Evolutionary conservation across 1,284 basidiomycete species (phyloP), one percentile per base, ranked within the genome.

Genomic region (Irpex lacteus): DNA sequence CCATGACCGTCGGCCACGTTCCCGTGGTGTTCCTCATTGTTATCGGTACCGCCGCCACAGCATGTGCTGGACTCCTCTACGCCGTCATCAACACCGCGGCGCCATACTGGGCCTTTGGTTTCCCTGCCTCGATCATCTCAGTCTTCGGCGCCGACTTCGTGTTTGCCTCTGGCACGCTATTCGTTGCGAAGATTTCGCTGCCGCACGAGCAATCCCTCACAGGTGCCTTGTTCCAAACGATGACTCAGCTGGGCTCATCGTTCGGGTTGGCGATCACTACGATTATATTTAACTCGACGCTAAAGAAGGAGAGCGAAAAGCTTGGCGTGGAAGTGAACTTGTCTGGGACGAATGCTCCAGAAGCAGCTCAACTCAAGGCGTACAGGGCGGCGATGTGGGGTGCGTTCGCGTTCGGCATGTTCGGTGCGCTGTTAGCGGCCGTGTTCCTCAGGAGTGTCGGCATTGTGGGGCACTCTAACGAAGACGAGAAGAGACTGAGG

Each of bases 61-160:
- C 82, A 0, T 68, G 81, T 15, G 89, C 90, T 0, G 86, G 85
- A 63, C 76, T 95, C 37, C 78, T 95, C 3, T 91, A 95, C 67
- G 91, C 92, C 0, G 71, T 92, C 4, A 88, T 94, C 64, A 71
- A 85, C 13, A 82, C 87, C 0, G 66, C 78, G 2, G 81, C 81
- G 3, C 75, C 85, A 0, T 97, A 91, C 74, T 96, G 93, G 93
- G 86, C 86, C 1, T 91, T 85, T 63, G 89, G 88, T 13, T 95
- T 97, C 78, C 91, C 92, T 3, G 86, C 89, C 0, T 87, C 93
- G 47, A 81, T 90, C 66, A 70, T 92, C 62, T 77, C 83, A 11
- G 92, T 94, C 26, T 81, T 92, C 53, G 93, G 93, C 40, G 90
- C 87, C 0, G 92, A 95, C 72, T 91, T 95, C 70, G 85, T 93